Evolutionary conservation across 2,329 filamentous ascomycete species (phyloP).

Genomic region (Neonectria faginata): DNA sequence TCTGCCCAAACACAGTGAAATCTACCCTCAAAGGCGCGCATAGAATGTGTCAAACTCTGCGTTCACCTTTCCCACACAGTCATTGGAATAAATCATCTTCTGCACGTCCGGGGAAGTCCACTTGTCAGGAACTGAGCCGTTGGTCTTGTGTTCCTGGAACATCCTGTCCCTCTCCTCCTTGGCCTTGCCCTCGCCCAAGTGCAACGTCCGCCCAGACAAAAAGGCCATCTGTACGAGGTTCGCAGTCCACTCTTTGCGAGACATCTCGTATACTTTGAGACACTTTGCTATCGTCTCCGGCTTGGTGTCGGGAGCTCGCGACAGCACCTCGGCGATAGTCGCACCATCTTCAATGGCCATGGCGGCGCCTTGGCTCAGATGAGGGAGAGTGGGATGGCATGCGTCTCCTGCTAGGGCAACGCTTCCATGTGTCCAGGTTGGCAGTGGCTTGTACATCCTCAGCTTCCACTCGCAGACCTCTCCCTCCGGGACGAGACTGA

Average conservation of each 20-base stretch:
- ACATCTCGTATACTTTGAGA: constrained; percentile 43
- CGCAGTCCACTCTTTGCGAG: constrained; percentile 45
- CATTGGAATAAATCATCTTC: constrained; percentile 73
- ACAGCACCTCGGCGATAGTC: constrained; percentile 41
- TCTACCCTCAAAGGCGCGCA: constrained; percentile 25
- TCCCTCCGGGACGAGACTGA: constrained; percentile 70
- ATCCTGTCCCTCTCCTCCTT: constrained; percentile 69
- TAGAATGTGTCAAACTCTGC: constrained; percentile 41
- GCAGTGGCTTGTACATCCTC: constrained; percentile 69
- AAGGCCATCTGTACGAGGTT: constrained; percentile 44
- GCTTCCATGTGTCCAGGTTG: constrained; percentile 68
- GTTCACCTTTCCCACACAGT: constrained; percentile 64
- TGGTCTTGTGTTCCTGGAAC: constrained; percentile 64
- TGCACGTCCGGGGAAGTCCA: constrained; percentile 79
- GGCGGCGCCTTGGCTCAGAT: constrained; percentile 75
- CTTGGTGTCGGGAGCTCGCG: constrained; percentile 34
- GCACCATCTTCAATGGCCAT: constrained; percentile 77
- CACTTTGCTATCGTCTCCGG: constrained; percentile 43
- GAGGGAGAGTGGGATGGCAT: constrained; percentile 75
- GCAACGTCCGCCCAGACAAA: constrained; percentile 61
- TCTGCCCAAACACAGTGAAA: neutral
- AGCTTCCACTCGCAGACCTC: constrained; percentile 77
- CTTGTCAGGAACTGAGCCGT: constrained; percentile 70
- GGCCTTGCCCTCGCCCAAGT: constrained; percentile 68
- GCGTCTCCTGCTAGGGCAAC: constrained; percentile 72